Conservation (phyloP, 2,329 filamentous ascomycete species). For the Neopestalotiopsis clavispora region DNA sequence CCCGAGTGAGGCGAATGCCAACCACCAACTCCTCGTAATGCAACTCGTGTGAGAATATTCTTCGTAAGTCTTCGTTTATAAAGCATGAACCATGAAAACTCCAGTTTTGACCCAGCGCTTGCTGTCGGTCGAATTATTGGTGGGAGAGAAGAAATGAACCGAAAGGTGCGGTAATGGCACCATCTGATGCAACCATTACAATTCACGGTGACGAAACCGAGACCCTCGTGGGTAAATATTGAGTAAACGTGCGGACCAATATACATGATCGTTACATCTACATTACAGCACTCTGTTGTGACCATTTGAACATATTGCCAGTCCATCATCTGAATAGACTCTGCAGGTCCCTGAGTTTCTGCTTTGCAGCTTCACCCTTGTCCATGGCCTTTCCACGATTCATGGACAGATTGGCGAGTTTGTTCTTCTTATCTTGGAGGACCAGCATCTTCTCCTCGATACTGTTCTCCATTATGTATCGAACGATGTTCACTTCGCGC, state of each 20-base stretch:
- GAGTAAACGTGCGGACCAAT: not conserved
- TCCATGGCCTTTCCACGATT: conserved; percentile 55
- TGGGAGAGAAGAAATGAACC: no score
- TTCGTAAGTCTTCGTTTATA: conserved; percentile 12
- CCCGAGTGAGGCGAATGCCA: not conserved
- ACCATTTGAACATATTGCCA: not conserved
- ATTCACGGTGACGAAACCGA: no score
- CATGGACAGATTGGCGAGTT: conserved; percentile 86
- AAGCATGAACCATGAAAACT: not conserved
- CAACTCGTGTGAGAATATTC: conserved; percentile 12
- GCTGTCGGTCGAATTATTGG: not conserved
- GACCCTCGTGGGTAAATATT: not conserved
- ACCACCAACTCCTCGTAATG: not conserved
- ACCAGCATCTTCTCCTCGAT: conserved; percentile 95
- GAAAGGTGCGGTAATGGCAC: no score
- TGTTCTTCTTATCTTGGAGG: conserved; percentile 90
- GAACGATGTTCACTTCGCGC: conserved; percentile 82
- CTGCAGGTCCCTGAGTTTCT: conserved; percentile 63
- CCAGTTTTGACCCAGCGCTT: not conserved
- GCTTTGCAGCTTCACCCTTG: conserved; percentile 66
- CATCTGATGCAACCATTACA: no score
- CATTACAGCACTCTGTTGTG: not conserved
- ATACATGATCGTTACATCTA: not conserved
- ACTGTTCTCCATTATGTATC: conserved; percentile 87
- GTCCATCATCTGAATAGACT: conserved; percentile 57